A percentile compares a stretch with the other conserved stretches of the same genome.
phyloP scores from a whole-genome alignment of 768 basidiomycete genomes.

The Russula virescens region DNA sequence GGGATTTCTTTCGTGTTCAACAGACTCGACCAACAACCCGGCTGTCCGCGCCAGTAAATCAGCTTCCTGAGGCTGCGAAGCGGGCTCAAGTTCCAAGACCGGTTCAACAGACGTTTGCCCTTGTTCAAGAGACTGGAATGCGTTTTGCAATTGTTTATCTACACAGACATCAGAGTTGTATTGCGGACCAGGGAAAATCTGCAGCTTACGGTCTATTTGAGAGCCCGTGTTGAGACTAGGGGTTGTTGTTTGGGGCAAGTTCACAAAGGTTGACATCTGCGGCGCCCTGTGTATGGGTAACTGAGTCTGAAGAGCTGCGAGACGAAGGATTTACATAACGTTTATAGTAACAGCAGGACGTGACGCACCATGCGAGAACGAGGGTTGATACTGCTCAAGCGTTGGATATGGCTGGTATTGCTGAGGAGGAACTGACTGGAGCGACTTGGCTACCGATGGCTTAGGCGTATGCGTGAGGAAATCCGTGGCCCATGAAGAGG shows the following conservation, averaged over 20 bases:
- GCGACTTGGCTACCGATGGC: background rate
- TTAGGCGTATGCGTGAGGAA: slow-evolving; percentile 41
- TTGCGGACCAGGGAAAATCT: background rate
- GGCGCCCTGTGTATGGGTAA: slow-evolving; percentile 25
- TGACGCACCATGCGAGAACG: slow-evolving; percentile 14
- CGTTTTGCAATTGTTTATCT: slow-evolving; percentile 41
- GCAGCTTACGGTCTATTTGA: slow-evolving; percentile 42
- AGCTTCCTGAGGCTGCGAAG: slow-evolving; percentile 33
- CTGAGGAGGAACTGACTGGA: background rate
- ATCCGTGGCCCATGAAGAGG: slow-evolving; percentile 55
- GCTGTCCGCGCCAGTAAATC: slow-evolving; percentile 82
- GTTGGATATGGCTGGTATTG: background rate
- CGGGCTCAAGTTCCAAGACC: background rate
- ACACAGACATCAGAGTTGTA: slow-evolving; percentile 23
- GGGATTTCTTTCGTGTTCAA: slow-evolving; percentile 67
- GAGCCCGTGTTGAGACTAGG: slow-evolving; percentile 20
- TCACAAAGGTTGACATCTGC: slow-evolving; percentile 34
- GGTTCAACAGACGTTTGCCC: slow-evolving; percentile 11
- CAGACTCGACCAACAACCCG: slow-evolving; percentile 67
- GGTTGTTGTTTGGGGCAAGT: slow-evolving; percentile 17
- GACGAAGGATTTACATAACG: background rate
- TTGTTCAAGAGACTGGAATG: slow-evolving; percentile 35
- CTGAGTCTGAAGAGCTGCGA: slow-evolving; percentile 11
- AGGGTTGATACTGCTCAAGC: background rate
- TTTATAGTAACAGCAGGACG: background rate